phyloP scores from a whole-genome alignment of 768 basidiomycete species.

The Panus rudis region DNA sequence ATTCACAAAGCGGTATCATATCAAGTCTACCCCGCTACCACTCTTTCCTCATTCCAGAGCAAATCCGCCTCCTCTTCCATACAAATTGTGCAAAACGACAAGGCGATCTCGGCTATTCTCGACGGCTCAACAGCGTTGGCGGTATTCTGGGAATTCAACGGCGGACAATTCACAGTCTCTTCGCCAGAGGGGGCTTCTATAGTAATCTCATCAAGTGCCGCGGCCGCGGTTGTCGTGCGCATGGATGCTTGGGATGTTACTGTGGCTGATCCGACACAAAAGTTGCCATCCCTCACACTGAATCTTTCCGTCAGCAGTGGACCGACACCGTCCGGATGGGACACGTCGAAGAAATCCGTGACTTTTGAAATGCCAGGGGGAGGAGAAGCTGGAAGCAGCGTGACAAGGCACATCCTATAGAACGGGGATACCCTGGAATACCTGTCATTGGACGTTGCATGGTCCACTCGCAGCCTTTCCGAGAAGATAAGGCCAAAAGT shows the following conservation, averaged over 20 bases:
- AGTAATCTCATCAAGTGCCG: slow-evolving; percentile 31
- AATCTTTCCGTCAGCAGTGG: slow-evolving; percentile 25
- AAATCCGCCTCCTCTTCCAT: slow-evolving; percentile 30
- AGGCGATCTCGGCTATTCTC: slow-evolving; percentile 41
- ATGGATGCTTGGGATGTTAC: slow-evolving; percentile 37
- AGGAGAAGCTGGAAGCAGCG: slow-evolving; percentile 43
- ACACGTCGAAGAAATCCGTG: slow-evolving; percentile 19
- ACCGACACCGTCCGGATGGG: slow-evolving; percentile 21
- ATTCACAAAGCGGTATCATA: slow-evolving; percentile 34
- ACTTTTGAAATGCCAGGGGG: slow-evolving; percentile 36
- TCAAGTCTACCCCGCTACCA: slow-evolving; percentile 43
- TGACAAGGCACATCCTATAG: too few relatives aligned
- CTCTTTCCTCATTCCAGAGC: slow-evolving; percentile 27
- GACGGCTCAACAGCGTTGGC: slow-evolving; percentile 36
- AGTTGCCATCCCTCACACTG: slow-evolving; percentile 30
- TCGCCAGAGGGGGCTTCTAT: slow-evolving; percentile 21
- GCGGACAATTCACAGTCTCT: slow-evolving; percentile 36
- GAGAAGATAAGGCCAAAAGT: too few relatives aligned
- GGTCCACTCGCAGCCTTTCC: too few relatives aligned
- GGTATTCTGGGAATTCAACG: slow-evolving; percentile 46
- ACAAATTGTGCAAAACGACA: slow-evolving; percentile 39
- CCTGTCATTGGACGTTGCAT: too few relatives aligned
- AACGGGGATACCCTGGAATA: too few relatives aligned
- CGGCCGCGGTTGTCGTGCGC: slow-evolving; percentile 38
- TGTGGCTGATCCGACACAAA: slow-evolving; percentile 61